Conservation (phyloP, 2,329 filamentous ascomycete genomes). For the Fusarium mangiferae region DNA sequence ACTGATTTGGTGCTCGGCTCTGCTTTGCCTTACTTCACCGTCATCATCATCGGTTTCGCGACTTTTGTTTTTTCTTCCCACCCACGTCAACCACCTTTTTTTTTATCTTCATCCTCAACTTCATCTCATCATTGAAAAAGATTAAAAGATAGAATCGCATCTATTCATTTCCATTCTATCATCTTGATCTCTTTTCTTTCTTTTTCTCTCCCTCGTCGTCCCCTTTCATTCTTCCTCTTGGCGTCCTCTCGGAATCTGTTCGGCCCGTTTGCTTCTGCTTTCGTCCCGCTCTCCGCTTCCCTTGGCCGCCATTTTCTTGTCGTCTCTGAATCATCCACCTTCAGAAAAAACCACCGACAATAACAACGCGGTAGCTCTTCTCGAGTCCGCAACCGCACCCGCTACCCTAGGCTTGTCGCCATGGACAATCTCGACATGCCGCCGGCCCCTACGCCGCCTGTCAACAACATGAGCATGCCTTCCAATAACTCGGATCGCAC, state of each 20-base stretch:
- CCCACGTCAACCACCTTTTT: constrained; percentile 2
- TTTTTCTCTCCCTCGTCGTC: constrained; percentile 4
- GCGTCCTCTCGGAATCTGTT: constrained; percentile 38
- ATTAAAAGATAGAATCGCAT: constrained; percentile 22
- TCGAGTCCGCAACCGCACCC: constrained; percentile 40
- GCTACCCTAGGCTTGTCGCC: constrained; percentile 28
- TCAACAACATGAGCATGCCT: constrained; percentile 52
- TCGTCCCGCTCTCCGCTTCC: constrained; percentile 40
- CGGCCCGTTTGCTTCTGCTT: constrained; percentile 39
- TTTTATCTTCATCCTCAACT: constrained; percentile 5
- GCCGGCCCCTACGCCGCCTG: constrained; percentile 62
- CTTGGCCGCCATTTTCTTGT: constrained; percentile 22
- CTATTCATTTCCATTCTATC: constrained; percentile 3
- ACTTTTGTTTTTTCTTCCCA: constrained; percentile 10
- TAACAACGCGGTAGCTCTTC: constrained; percentile 31
- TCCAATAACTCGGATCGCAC: constrained; percentile 59
- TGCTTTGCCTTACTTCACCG: constrained; percentile 8
- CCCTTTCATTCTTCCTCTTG: constrained; percentile 25
- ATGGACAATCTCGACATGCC: constrained; percentile 56
- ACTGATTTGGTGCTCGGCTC: not conserved
- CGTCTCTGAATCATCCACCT: constrained; percentile 17
- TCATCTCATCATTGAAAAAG: constrained; percentile 26
- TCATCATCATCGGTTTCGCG: constrained; percentile 29
- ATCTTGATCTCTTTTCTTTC: not conserved
- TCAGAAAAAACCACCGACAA: constrained; percentile 1